Base-by-base conservation (phyloP, 2,329 filamentous ascomycete species). In the Diaporthe eres region DNA sequence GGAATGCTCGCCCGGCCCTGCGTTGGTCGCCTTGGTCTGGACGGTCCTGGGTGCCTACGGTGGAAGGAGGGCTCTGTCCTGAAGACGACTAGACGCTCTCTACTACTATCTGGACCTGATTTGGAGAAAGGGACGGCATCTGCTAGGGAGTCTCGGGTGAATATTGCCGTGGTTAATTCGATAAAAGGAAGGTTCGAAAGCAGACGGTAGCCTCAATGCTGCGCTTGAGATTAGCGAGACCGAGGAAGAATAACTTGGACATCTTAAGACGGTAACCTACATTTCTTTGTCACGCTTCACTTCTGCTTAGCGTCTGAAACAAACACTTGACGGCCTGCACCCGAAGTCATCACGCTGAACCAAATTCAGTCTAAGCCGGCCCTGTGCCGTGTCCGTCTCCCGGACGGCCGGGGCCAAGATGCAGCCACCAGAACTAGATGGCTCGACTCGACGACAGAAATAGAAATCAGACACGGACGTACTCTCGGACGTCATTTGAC, bases 151-250 rank as follows among this genome's bases (percentile, higher is more conserved):
- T 15, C 44, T 37, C 31, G 22, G 28, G 31, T 10, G 47, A 49
- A n/a, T 37, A 25, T 37, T 12, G 2, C 63, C 31, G 31, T n/a
- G 31, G 5, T 10, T 9, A 10, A 7, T 15, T 67, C 42, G 13
- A 67, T 5, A 7, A 10, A 28, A n/a, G 3, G 25, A n/a, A 53
- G 22, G 19, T 25, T 65, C 7, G 25, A 39, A 39, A 6, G 39
- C 19, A 31, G 15, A 19, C 7, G 15, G 22, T 47, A 3, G 49
- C 15, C 9, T 42, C 8, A 2, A 42, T 42, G 34, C 47, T 8
- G 34, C 47, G 65, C 65, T 55, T 42, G 49, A 42, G 47, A 70
- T 42, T 55, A 55, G 49, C 65, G 65, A 70, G 51, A 70, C n/a
- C 65, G 49, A 70, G 39, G 44, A 34, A 22, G 6, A 15, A 25